Percentiles rank a stretch among this genome's conserved stretches.
Conservation (phyloP, 192 early-diverging fungal genomes). For the Cladochytrium replicatum region DNA sequence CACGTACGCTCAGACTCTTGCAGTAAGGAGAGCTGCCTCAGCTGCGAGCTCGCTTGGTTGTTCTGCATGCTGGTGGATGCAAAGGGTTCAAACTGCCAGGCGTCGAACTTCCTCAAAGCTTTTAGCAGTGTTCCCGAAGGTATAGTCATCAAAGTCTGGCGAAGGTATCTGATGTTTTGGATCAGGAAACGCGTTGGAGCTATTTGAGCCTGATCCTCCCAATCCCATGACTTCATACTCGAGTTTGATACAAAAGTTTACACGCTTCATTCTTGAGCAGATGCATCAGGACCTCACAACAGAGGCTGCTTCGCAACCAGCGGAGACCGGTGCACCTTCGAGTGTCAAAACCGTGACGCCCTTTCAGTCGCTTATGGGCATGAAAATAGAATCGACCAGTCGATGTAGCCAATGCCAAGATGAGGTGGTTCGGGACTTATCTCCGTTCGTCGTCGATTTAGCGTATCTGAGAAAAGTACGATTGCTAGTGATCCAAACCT, state of each 20-base stretch:
- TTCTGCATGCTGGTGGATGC: conserved; percentile 86
- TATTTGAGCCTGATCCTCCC: conserved; percentile 78
- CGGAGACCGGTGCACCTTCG: not conserved
- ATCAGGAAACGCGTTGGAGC: conserved; percentile 73
- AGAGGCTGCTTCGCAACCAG: conserved; percentile 18
- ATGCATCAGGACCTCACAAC: conserved; percentile 58
- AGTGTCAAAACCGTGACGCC: conserved; percentile 6
- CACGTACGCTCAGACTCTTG: conserved; percentile 60
- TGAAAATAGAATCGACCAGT: conserved; percentile 48
- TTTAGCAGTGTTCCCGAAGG: conserved; percentile 78
- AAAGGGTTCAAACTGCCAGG: conserved; percentile 90
- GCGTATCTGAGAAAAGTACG: conserved; percentile 54
- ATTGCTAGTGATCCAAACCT: conserved; percentile 1
- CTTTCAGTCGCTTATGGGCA: conserved; percentile 52
- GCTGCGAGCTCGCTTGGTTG: conserved; percentile 88
- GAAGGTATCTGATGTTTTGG: conserved; percentile 3
- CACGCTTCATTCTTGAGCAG: conserved; percentile 88
- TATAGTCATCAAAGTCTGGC: conserved; percentile 7
- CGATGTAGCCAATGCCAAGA: conserved; percentile 61
- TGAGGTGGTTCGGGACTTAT: conserved; percentile 48
- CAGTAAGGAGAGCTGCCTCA: conserved; percentile 64
- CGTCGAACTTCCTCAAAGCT: conserved; percentile 78
- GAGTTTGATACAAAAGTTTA: conserved; percentile 73
- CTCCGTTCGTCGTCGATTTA: conserved; percentile 79
- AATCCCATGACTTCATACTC: conserved; percentile 50